Base-by-base conservation (phyloP, 2,329 filamentous ascomycete genomes). In the Berkeleyomyces rouxiae region DNA sequence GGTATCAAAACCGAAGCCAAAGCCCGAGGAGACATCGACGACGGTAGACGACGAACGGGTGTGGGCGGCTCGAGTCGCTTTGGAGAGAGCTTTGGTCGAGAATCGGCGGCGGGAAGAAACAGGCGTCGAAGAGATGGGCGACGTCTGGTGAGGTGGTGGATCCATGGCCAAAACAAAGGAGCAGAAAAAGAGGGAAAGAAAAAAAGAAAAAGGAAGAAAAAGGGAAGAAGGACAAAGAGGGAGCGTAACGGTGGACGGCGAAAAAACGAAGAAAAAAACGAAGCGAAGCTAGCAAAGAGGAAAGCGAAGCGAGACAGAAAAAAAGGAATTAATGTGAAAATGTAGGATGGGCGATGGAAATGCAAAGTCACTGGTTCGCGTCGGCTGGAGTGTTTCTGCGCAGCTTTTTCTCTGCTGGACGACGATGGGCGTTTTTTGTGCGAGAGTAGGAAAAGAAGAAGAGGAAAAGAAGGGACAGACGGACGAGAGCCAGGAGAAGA, bases 41-140 rank as follows among this genome's bases (percentile, higher is more conserved):
- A 62, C 42, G 13, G 63, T 64, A 16, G 63, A 64, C 10, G 63
- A 64, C 13, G 63, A 64, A 44, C 63, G 63, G 39, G 59, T 57
- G 39, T 64, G 63, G 42, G 63, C 61, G 39, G 59, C 63, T 64
- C 63, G 62, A 60, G 59, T 64, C 58, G 58, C 49, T 43, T 77
- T 74, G 51, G 75, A 74, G 23, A 55, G 33, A 47, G 39, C 58
- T 76, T 86, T 85, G 70, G 80, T 80, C 67, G 86, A 79, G 71
- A 75, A 79, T 71, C 75, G 78, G 73, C 82, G 81, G 73, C 83
- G 81, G 67, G 80, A 76, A 65, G 77, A 78, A 69, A 69, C 74
- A 73, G 74, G 74, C 74, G 74, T 74, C 70, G 73, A 71, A 67
- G 72, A 69, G 70, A 72, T 72, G 69, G 72, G 61, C 59, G 61